Percentiles rank a stretch among this genome's conserved stretches.
These are phyloP conservation scores for Saccharomycopsis sp. DNA, from an alignment of 805 yeast species.

Conservation along the genomic window DNA sequence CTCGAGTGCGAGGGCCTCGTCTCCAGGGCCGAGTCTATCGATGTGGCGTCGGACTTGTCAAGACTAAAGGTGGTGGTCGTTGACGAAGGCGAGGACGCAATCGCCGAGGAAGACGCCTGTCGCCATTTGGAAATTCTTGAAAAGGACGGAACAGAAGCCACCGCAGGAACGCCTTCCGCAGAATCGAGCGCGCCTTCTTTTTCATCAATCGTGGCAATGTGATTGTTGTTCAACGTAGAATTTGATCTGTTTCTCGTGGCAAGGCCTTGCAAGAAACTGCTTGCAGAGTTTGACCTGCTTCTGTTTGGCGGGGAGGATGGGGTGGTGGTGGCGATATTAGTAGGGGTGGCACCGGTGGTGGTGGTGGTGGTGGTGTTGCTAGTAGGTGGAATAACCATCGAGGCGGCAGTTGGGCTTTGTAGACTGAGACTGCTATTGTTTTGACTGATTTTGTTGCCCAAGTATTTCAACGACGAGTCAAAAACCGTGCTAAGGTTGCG, in stretches of 20 bases:
- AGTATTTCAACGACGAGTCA: constrained; percentile 17
- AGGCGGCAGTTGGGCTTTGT: too few species aligned
- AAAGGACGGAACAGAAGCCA: too few species aligned
- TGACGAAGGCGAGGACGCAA: neutral
- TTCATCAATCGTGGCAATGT: neutral
- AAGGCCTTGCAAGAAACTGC: constrained; percentile 5
- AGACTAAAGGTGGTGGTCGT: neutral
- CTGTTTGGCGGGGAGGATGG: too few species aligned
- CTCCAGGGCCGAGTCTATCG: too few species aligned
- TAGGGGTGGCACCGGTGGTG: neutral
- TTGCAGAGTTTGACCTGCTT: constrained; percentile 15
- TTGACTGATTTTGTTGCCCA: constrained; percentile 14
- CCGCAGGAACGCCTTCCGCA: neutral
- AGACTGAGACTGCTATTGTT: neutral
- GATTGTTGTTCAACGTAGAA: constrained; percentile 3
- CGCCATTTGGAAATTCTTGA: constrained; percentile 18
- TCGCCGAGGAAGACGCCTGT: constrained; percentile 3
- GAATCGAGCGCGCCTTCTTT: neutral
- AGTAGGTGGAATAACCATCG: too few species aligned
- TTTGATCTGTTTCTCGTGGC: constrained; percentile 9
- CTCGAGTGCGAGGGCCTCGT: too few species aligned
- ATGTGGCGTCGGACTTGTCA: neutral
- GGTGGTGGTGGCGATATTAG: too few species aligned
- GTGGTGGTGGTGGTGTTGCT: constrained; percentile 1
- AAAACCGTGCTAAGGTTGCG: constrained; percentile 12